Conservation (phyloP, 257 asterid genomes). For the Solanum habrochaites region DNA sequence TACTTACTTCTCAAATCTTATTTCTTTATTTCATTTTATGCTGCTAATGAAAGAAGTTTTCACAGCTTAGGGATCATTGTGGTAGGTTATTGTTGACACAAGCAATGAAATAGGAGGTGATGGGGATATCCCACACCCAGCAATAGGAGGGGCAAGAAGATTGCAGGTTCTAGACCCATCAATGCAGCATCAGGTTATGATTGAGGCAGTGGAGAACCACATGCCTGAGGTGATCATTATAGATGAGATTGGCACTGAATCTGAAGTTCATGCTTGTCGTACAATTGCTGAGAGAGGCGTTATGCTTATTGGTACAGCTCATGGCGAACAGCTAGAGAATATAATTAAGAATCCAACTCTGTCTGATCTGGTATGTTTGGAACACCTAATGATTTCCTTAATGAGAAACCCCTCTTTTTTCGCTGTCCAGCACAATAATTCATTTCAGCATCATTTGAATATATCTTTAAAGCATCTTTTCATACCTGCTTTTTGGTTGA, state of each 20-base stretch:
- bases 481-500: not conserved
- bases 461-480: not conserved
- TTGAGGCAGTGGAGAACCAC: conserved; percentile 85
- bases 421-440: not conserved
- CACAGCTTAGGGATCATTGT: not conserved
- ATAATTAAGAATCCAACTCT: conserved; percentile 52
- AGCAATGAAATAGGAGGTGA: conserved; percentile 82
- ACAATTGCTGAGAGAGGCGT: conserved; percentile 80
- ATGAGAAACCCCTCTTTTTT: not conserved
- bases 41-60: not conserved
- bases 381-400: not conserved
- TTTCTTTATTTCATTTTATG: not conserved
- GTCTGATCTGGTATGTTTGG: conserved; percentile 46
- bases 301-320: conserved; percentile 84
- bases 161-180: conserved; percentile 64
- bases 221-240: conserved; percentile 82
- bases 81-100: conserved; percentile 66
- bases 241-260: conserved; percentile 72
- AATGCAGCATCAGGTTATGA: conserved; percentile 66
- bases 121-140: conserved; percentile 80
- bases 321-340: conserved; percentile 59
- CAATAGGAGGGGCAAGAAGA: conserved; percentile 67
- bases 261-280: conserved; percentile 74
- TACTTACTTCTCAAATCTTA: not conserved
- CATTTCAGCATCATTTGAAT: not conserved